These are phyloP conservation scores for Eucalyptus pumila DNA, from an alignment of 345 rosid species.

Conservation along the genomic window DNA sequence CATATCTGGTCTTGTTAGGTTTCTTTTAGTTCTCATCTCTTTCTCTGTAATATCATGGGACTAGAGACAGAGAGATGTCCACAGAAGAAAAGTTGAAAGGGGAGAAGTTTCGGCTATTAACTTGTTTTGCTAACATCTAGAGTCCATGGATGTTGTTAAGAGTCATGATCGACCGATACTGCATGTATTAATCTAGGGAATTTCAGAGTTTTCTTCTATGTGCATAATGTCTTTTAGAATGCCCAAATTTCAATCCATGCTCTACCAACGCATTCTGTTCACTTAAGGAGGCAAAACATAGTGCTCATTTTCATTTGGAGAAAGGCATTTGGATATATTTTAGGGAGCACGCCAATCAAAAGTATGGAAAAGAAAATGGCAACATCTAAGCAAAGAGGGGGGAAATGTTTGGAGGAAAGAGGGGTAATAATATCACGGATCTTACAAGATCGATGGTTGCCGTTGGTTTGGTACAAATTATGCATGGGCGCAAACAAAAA, in stretches of 20 bases:
- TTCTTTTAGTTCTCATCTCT: background rate
- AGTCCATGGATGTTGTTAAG: background rate
- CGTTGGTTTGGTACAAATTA: background rate
- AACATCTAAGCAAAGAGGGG: background rate
- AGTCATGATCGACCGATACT: background rate
- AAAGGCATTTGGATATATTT: background rate
- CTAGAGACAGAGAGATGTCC: background rate
- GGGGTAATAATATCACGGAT: background rate
- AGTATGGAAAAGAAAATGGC: background rate
- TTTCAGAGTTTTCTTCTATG: background rate
- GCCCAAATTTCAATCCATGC: background rate
- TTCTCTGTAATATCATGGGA: background rate
- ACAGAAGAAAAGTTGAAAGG: background rate
- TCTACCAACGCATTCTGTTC: background rate
- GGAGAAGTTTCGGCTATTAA: background rate
- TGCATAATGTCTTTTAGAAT: background rate
- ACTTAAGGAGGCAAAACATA: background rate
- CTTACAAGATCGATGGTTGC: background rate
- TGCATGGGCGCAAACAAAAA: background rate
- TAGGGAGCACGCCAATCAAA: background rate
- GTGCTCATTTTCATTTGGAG: background rate
- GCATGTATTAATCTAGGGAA: background rate
- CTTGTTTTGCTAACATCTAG: background rate
- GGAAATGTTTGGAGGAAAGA: background rate
- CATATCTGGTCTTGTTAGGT: constrained; percentile 3